Conservation (phyloP, 2,329 filamentous ascomycete genomes). For the Sporothrix euskadiensis region DNA sequence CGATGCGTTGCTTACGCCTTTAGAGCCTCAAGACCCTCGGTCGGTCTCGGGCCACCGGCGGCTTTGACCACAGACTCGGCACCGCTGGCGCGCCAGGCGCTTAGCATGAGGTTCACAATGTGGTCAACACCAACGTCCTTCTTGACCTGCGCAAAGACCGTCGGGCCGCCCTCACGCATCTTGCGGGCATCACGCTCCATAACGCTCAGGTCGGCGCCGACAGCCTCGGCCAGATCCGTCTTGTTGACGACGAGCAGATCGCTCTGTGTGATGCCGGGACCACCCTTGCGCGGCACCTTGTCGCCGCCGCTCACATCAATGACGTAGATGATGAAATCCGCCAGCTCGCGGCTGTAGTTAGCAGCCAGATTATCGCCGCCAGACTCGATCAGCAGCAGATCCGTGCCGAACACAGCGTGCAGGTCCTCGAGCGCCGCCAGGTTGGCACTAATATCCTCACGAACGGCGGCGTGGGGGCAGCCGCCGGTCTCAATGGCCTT, state of each 20-base stretch:
- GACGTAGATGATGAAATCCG: conserved; percentile 97
- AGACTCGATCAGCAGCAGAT: conserved; percentile 89
- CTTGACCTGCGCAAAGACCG: conserved; percentile 97
- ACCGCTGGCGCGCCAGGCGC: conserved; percentile 89
- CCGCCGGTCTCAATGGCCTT: conserved; percentile 96
- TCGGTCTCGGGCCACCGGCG: conserved; percentile 59
- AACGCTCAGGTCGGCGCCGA: conserved; percentile 85
- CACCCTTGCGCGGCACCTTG: conserved; percentile 94
- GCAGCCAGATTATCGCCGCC: conserved; percentile 96
- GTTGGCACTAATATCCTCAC: conserved; percentile 94
- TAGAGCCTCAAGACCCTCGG: conserved; percentile 55
- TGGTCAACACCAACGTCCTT: conserved; percentile 79
- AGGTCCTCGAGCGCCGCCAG: conserved; percentile 88
- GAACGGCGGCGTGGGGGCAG: conserved; percentile 93
- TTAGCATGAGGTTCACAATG: conserved; percentile 84
- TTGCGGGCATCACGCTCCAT: conserved; percentile 95
- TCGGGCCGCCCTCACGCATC: conserved; percentile 94
- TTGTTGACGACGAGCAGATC: conserved; percentile 95
- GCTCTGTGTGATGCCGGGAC: conserved; percentile 94
- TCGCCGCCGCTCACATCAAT: conserved; percentile 96
- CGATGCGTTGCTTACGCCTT: not conserved
- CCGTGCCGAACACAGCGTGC: conserved; percentile 76
- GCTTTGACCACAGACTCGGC: conserved; percentile 62
- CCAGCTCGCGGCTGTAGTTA: conserved; percentile 92
- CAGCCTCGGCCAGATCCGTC: conserved; percentile 86